Evolutionary conservation across 768 basidiomycete species (phyloP), one percentile per base, ranked within the genome.

Genomic region (Trametes cinnabarina): DNA sequence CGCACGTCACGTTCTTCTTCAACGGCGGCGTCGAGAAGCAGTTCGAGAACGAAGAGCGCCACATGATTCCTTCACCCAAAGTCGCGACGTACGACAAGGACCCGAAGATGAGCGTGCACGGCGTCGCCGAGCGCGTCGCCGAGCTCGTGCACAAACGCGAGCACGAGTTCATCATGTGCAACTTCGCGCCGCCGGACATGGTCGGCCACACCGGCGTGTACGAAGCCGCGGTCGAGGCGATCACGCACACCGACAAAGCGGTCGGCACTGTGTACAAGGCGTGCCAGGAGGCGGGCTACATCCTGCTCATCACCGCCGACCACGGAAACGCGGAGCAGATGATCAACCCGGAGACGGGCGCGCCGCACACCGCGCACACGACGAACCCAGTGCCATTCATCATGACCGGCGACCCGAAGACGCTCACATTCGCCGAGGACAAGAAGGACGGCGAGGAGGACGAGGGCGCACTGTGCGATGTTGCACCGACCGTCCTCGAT

Each of bases 1-100:
- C 94, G 2, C 94, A 98, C 69, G 92, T 98, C 54, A 98, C 94
- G 0, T 96, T 97, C 80, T 97, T 96, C 82, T 96, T 97, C 82
- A 97, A 96, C 72, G 95, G 94, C 14, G 94, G 94, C 55, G 86
- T 94, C 26, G 95, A 97, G 78, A 91, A 94, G 69, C 91, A 95
- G 67, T 98, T 91, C 73, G 78, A 82, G 14, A 72, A 77, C 32
- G 95, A 97, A 69, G 88, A 91, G 64, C 79, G 95, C 15, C 79
- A 86, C 70, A 86, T 97, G 90, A 86, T 96, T 57, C 83, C 91
- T 3, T 94, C 92, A 15, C 95, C 94, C 40, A 95, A 92, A 67
- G 94, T 96, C 26, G 87, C 94, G 6, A 98, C 94, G 6, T 98
- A 98, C 73, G 94, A 98, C 74, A 82, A 89, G 66, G 79, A 90